Percentiles rank a stretch among this genome's conserved stretches.
Evolutionary conservation across 1,284 basidiomycete species (phyloP).

Genomic region (Tylopilus sp.): DNA sequence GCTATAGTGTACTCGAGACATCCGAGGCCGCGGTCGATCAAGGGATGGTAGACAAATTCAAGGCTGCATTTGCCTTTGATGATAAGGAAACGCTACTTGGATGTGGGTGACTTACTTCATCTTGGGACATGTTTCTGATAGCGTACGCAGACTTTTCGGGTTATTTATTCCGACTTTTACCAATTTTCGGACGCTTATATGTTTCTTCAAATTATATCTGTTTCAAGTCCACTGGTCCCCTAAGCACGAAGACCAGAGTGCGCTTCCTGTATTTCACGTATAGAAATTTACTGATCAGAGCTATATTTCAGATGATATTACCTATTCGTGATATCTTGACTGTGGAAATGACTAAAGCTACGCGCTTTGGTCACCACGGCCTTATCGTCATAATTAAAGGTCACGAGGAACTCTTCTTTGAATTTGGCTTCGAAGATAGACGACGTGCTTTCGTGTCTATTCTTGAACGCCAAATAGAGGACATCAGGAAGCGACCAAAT

Average conservation of each 20-base stretch:
- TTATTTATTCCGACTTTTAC: conserved; percentile 80
- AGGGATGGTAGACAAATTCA: conserved; percentile 72
- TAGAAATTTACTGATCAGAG: conserved; percentile 10
- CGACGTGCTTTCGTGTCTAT: conserved; percentile 71
- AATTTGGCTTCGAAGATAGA: conserved; percentile 77
- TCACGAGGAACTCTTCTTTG: conserved; percentile 95
- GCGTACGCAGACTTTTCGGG: conserved; percentile 73
- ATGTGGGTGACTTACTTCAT: conserved; percentile 49
- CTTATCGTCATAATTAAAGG: conserved; percentile 89
- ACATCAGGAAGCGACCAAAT: conserved; percentile 48
- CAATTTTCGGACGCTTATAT: conserved; percentile 81
- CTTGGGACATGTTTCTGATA: conserved; percentile 11
- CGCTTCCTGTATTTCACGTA: conserved; percentile 23
- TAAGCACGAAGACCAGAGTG: conserved; percentile 74
- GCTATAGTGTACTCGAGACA: conserved; percentile 71
- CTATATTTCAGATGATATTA: conserved; percentile 74
- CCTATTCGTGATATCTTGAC: conserved; percentile 86
- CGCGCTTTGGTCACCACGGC: conserved; percentile 84
- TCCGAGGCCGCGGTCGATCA: conserved; percentile 58
- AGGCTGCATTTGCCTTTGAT: conserved; percentile 73
- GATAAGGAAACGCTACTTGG: conserved; percentile 83
- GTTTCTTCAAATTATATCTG: conserved; percentile 86
- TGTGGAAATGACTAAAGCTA: conserved; percentile 80
- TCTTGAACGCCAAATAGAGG: conserved; percentile 78
- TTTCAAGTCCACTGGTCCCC: conserved; percentile 78